Conservation (phyloP, 148 eudicot species). For the Vaccinium darrowii region DNA sequence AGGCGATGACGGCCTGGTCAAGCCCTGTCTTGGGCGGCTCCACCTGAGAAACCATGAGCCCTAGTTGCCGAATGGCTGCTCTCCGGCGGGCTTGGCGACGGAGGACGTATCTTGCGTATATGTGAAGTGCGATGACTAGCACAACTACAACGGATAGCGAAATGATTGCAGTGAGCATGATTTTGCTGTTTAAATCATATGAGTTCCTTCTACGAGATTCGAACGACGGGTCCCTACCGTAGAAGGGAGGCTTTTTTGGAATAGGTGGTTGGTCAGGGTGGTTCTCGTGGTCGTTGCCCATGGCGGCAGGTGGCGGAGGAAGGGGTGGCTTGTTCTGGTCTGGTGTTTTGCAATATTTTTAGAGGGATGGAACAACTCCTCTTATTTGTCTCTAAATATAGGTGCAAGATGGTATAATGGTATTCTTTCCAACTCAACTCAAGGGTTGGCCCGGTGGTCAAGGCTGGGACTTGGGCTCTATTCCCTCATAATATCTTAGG, state of each 20-base stretch:
- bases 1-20: conserved; percentile 38
- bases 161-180: conserved; percentile 39
- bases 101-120: conserved; percentile 34
- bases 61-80: conserved; percentile 15
- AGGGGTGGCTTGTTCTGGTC: not conserved
- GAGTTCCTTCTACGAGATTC: not conserved
- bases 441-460: no score
- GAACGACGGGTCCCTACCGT: no score
- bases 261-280: not conserved
- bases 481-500: no score
- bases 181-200: conserved; percentile 28
- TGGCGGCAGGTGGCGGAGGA: not conserved
- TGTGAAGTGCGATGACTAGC: conserved; percentile 30
- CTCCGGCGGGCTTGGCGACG: conserved; percentile 33
- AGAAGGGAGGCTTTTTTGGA: no score
- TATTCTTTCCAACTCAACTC: not conserved
- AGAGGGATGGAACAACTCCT: not conserved
- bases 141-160: conserved; percentile 32
- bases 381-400: not conserved
- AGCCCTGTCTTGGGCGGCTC: conserved; percentile 43
- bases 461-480: no score
- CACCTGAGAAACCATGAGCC: conserved; percentile 9
- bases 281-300: not conserved
- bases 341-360: not conserved
- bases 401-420: not conserved